Conservation (phyloP, 2,329 filamentous ascomycete species). For the Didymella arachidicola region DNA sequence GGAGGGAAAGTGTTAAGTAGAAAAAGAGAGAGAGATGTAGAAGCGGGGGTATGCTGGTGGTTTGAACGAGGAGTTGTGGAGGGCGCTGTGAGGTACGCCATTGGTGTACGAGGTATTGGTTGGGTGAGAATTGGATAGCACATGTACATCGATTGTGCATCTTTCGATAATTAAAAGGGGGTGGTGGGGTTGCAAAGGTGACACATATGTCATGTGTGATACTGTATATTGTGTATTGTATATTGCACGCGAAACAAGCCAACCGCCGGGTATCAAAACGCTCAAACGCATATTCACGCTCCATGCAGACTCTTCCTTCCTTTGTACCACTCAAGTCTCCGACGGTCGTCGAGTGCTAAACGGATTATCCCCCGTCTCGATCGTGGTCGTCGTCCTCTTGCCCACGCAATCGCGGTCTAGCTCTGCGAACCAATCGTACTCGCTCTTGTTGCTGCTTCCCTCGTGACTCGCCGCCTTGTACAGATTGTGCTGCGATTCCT, state of each 20-base stretch:
- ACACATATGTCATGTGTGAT: too few species aligned
- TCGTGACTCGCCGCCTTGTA: slow-evolving; percentile 18
- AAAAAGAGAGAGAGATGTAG: too few species aligned
- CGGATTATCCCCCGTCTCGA: slow-evolving; percentile 8
- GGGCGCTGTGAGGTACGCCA: too few species aligned
- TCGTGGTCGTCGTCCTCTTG: slow-evolving; percentile 24
- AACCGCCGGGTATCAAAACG: slow-evolving; percentile 1
- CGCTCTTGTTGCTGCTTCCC: slow-evolving; percentile 2
- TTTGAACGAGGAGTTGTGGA: too few species aligned
- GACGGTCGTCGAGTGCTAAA: slow-evolving; percentile 1
- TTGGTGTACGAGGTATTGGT: too few species aligned
- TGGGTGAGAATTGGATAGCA: too few species aligned
- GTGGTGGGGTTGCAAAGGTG: too few species aligned
- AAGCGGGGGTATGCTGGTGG: too few species aligned
- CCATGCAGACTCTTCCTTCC: background rate
- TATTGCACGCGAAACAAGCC: background rate
- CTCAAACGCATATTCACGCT: background rate
- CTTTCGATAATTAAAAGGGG: too few species aligned
- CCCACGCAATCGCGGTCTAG: slow-evolving; percentile 24
- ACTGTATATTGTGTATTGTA: background rate
- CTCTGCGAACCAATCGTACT: slow-evolving; percentile 34
- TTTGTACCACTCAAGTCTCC: background rate
- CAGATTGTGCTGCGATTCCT: slow-evolving; percentile 40
- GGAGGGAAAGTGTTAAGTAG: too few species aligned
- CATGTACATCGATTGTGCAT: too few species aligned